Conservation (phyloP, 129 eudicot species). For the Heracleum sosnowskyi region DNA sequence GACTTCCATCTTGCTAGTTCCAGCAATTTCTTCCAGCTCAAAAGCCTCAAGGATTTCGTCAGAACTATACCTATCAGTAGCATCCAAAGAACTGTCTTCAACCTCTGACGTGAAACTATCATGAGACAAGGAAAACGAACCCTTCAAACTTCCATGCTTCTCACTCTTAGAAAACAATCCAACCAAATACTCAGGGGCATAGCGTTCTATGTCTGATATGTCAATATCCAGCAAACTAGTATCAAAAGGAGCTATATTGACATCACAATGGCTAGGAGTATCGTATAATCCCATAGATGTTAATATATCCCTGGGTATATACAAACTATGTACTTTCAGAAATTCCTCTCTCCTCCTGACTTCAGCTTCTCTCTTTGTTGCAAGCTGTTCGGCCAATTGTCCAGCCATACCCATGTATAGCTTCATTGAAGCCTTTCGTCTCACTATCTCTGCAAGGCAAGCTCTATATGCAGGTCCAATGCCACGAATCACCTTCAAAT, state of each 20-base stretch:
- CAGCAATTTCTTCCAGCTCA: conserved; percentile 67
- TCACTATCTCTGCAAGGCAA: conserved; percentile 88
- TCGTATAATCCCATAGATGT: conserved; percentile 84
- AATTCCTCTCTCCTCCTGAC: conserved; percentile 73
- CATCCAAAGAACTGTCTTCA: conserved; percentile 36
- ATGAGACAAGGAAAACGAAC: conserved; percentile 43
- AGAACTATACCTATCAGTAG: conserved; percentile 27
- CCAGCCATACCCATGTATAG: conserved; percentile 98
- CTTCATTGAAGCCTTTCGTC: conserved; percentile 87
- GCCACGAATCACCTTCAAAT: conserved; percentile 63
- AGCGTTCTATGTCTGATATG: conserved; percentile 69
- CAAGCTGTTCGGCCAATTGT: conserved; percentile 81
- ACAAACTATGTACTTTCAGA: conserved; percentile 49
- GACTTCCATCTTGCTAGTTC: conserved; percentile 83
- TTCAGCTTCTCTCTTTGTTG: conserved; percentile 68
- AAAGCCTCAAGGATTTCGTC: conserved; percentile 44
- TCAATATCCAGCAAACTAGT: conserved; percentile 71
- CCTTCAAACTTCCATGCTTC: conserved; percentile 40
- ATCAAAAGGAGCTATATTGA: conserved; percentile 79
- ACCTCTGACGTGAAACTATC: conserved; percentile 29
- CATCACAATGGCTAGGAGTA: conserved; percentile 71
- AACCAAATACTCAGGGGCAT: conserved; percentile 66
- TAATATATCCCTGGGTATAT: conserved; percentile 71
- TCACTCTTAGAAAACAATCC: conserved; percentile 48
- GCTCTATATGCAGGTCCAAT: conserved; percentile 74